Base-by-base conservation (phyloP, 2,329 filamentous ascomycete genomes). In the Alternaria angustiovoidea region DNA sequence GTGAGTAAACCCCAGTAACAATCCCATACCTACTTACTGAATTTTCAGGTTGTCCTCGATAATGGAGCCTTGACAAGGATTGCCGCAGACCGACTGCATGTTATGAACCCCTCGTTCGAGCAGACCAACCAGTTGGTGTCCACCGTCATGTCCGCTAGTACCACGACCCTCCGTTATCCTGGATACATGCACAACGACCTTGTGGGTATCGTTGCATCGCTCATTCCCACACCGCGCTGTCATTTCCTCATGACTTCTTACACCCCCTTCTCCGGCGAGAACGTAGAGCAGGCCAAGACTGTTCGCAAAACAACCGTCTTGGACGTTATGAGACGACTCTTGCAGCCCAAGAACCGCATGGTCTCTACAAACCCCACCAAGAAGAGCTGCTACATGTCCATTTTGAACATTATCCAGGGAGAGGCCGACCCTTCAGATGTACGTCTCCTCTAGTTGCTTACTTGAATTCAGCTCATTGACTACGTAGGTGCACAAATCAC, bases 151-250 rank as follows among this genome's bases (percentile, higher is more conserved):
- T 97, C 94, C 36, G 95, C 95, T 39, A 96, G 93, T 75, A 99
- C 95, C 4, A 98, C 94, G 9, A 97, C 96, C 2, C 88, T 99
- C 51, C 88, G 95, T 75, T 99, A 99, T 78, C 95, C 95, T 1
- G 95, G 95, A 39, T 99, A 99, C 81, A 99, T 99, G 95, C 95
- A 99, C 84, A 99, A 99, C 79, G 95, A 99, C 76, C 89, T 99
- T 16, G 94, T 97, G 75, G 95, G 94, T 79, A 98, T 99, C 71
- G 87, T 99, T 59, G 95, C 96, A 24, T 96, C 93, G 20, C 86
- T 99, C 42, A 98, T 99, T 63, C 95, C 95, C 2, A 99, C 94
- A 0, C 96, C 95, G 9, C 90, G 95, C 70, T 97, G 94, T 77
- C 96, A 99, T 82, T 99, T 99, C 86, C 85, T 99, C 60, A 96